These are phyloP conservation scores for Hypomontagnella submonticulosa DNA, from an alignment of 495 filamentous ascomycete genomes.

Conservation along the genomic window DNA sequence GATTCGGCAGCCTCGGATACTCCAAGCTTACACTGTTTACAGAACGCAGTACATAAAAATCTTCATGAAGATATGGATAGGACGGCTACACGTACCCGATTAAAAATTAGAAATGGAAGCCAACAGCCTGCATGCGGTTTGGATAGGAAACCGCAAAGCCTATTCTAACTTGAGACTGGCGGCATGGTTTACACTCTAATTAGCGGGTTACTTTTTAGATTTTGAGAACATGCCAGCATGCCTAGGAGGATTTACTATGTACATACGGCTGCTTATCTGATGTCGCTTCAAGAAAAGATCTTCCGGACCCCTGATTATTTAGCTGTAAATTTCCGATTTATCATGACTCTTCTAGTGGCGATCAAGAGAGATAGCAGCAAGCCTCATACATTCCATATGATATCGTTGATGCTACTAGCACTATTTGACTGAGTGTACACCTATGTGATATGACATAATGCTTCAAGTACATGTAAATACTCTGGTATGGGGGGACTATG, in stretches of 20 bases:
- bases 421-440: too few species aligned
- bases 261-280: background rate
- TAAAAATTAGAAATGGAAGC: background rate
- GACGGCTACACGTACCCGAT: background rate
- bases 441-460: too few species aligned
- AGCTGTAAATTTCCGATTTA: too few species aligned
- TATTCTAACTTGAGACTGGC: background rate
- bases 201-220: background rate
- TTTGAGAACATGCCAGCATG: too few species aligned
- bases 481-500: too few species aligned
- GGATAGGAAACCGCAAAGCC: background rate
- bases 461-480: too few species aligned
- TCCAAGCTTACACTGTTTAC: slow-evolving; percentile 3
- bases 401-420: too few species aligned
- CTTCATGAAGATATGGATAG: background rate
- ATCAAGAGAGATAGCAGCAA: too few species aligned
- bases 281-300: background rate
- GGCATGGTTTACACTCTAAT: background rate
- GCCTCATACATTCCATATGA: too few species aligned
- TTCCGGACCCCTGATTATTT: background rate
- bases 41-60: slow-evolving; percentile 4
- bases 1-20: slow-evolving; percentile 19
- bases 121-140: background rate
- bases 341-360: too few species aligned
- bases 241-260: too few species aligned